Base-by-base conservation (phyloP, 257 asterid genomes). In the Knoxia roxburghii region DNA sequence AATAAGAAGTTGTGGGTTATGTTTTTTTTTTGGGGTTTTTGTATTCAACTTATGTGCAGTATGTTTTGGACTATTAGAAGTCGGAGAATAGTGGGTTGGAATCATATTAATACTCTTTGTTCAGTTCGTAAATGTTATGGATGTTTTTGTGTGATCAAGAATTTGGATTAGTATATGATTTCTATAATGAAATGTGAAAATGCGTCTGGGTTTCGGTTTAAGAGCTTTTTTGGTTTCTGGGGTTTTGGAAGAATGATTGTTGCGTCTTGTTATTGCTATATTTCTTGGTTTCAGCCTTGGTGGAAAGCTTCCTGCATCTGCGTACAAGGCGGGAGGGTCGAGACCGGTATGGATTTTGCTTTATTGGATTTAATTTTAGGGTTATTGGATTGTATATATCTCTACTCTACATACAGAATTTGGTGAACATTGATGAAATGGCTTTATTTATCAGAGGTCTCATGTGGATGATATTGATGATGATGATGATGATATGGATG, bases 401-500 rank as follows among this genome's bases (percentile, higher is more conserved):
- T 50, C 12, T 23, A 35, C 29, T 4, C 9, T 6, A 1, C 35
- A 67, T n/a, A n/a, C n/a, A n/a, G n/a, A 52, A 51, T 68, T 1
- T 4, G 2, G 53, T 23, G 21, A 12, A 8, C 13, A 12, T 50
- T 56, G 21, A 33, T 52, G 17, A 10, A 14, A 7, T 56, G 30
- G 35, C 8, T 15, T 61, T 73, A 43, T 27, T 55, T 75, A 27
- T n/a, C 81, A 92, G 97, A 86, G 86, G 73, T 75, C 91, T 35
- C 71, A 69, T 58, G 85, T 70, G 68, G 88, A 68, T 32, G 95
- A 86, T 51, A 95, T 85, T 77, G 73, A 84, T 35, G 98, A 91
- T 48, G 98, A 91, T 48, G 98, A 89, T 18, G 97, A 90, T 20
- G 97, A 90, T 13, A 74, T 85, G 76, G 89, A 87, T 39, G 87